These are phyloP conservation scores for Elymus sibiricus DNA, from an alignment of 176 grass and related monocot species.

Conservation along the genomic window DNA sequence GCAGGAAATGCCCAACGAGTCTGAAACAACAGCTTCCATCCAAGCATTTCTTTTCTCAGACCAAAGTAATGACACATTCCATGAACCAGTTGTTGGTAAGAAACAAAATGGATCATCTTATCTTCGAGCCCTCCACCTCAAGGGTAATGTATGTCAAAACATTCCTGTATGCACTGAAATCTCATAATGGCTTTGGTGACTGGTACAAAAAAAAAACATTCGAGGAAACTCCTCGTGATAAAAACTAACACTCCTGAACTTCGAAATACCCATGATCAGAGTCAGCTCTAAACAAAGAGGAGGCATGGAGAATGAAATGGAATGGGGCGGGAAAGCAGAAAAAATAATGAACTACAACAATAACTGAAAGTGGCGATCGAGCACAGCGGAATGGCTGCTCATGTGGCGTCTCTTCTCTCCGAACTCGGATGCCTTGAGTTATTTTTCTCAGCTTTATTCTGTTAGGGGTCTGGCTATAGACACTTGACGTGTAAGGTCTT, in stretches of 20 bases:
- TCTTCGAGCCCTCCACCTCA: background rate
- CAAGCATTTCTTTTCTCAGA: no score
- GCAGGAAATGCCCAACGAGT: no score
- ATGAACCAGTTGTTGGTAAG: background rate
- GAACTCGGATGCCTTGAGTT: background rate
- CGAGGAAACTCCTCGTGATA: background rate
- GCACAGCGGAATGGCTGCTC: constrained; percentile 20
- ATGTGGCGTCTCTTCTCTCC: background rate
- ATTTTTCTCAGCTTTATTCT: constrained; percentile 37
- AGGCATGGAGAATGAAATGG: background rate
- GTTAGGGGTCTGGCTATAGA: constrained; percentile 1
- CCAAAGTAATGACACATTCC: background rate
- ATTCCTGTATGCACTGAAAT: background rate
- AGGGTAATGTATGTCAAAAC: background rate
- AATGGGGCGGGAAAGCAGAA: background rate
- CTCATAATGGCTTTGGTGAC: background rate
- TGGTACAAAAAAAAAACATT: background rate
- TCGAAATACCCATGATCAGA: background rate
- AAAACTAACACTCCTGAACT: background rate
- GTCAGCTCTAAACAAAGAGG: background rate
- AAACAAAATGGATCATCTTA: background rate
- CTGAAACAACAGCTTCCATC: no score
- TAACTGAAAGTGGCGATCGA: background rate
- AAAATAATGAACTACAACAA: constrained; percentile 13
- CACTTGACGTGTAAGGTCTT: constrained; percentile 11